A percentile compares a stretch with the other conserved stretches of the same genome.
These are phyloP conservation scores for Meira miltonrushii DNA, from an alignment of 1,284 basidiomycete genomes.

Conservation along the genomic window DNA sequence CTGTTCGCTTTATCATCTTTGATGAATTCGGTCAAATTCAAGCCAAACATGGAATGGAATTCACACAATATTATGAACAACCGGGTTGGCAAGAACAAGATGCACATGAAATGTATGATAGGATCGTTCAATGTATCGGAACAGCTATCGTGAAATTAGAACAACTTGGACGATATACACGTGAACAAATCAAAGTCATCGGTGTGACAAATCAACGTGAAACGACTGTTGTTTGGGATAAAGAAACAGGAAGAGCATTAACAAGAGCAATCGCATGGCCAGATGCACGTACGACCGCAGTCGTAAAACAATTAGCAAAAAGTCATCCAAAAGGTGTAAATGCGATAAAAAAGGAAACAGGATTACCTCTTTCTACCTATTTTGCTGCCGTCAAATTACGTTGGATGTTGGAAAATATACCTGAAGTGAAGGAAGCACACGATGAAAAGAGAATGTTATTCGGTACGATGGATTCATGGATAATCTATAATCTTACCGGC, in stretches of 20 bases:
- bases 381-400: conserved; percentile 92
- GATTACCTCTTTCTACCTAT: conserved; percentile 62
- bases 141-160: conserved; percentile 71
- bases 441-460: conserved; percentile 77
- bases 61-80: conserved; percentile 48
- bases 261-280: conserved; percentile 90
- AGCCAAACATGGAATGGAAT: conserved; percentile 69
- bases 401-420: conserved; percentile 90
- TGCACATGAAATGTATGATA: conserved; percentile 72
- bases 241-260: conserved; percentile 77
- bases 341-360: conserved; percentile 55
- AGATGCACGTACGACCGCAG: conserved; percentile 80
- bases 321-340: conserved; percentile 74
- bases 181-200: conserved; percentile 80
- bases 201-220: conserved; percentile 98
- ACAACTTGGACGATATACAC: conserved; percentile 63
- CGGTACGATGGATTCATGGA: conserved; percentile 94
- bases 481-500: conserved; percentile 83
- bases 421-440: conserved; percentile 74
- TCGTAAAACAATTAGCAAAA: conserved; percentile 71
- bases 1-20: conserved; percentile 89
- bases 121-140: conserved; percentile 73
- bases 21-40: conserved; percentile 82
- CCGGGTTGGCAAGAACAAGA: conserved; percentile 91
- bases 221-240: conserved; percentile 90